Evolutionary conservation across 192 early-diverging fungal species (phyloP).

Genomic region (Coemansia sp.): DNA sequence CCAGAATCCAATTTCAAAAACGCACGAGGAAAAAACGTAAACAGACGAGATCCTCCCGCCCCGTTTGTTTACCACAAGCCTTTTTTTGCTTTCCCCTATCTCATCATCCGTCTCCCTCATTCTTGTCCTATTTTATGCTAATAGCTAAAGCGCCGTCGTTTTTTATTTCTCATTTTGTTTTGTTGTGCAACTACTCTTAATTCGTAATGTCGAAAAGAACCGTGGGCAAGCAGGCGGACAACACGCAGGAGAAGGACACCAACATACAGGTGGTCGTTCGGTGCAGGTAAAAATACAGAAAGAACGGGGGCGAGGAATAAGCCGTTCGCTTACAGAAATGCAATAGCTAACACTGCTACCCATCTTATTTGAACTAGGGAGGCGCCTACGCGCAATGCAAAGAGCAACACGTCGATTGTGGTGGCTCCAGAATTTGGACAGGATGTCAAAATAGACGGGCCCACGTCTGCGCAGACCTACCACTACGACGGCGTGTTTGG

Average conservation of each 20-base stretch:
- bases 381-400: neutral
- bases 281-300: conserved; percentile 54
- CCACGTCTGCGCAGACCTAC: conserved; percentile 61
- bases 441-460: conserved; percentile 57
- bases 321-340: too few relatives aligned
- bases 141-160: too few relatives aligned
- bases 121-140: too few relatives aligned
- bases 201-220: conserved; percentile 1
- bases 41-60: neutral
- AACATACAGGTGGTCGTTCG: conserved; percentile 81
- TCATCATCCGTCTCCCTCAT: too few relatives aligned
- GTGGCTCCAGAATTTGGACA: conserved; percentile 53
- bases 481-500: conserved; percentile 91
- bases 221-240: conserved; percentile 6
- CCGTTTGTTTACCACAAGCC: neutral
- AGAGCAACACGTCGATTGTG: conserved; percentile 47
- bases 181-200: neutral
- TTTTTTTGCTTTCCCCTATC: neutral
- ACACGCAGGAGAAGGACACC: conserved; percentile 54
- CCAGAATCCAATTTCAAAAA: too few relatives aligned
- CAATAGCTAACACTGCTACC: too few relatives aligned
- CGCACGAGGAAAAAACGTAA: conserved; percentile 15
- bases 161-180: neutral
- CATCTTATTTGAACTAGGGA: conserved; percentile 12
- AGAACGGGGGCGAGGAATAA: too few relatives aligned